Base-by-base conservation (phyloP, 2,329 filamentous ascomycete genomes). In the Kalmusia sp. region DNA sequence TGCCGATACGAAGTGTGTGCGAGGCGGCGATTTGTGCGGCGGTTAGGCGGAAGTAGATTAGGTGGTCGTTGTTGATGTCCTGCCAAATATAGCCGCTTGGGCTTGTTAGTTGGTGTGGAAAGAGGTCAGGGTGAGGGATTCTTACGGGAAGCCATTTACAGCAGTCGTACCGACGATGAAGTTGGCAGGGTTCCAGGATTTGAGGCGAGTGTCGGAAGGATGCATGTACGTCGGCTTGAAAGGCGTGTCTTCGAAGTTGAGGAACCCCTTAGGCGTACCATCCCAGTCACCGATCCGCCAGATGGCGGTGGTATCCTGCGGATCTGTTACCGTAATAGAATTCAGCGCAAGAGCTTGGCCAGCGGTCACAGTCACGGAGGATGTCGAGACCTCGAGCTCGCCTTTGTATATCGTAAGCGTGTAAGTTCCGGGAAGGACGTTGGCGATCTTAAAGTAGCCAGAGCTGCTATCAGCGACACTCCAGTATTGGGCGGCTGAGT, bases 251-350 rank as follows among this genome's bases (percentile, higher is more conserved):
- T 63, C 72, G 11, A 75, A 65, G 49, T 89, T 88, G 61, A 80
- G 81, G 76, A 89, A 86, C 15, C 84, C 85, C 8, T 59, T 63
- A 3, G 62, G 59, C 67, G 84, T 80, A 33, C 86, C 85, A 59
- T 89, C 86, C 74, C 83, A 87, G 27, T 84, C 79, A 19, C 86
- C 86, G 38, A 88, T 86, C 63, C 83, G 82, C 76, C 82, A 88
- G 38, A 88, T 74, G n/a, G 54, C 58, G 1, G 60, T n/a, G 0
- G 80, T 82, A 1, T 75, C 81, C 34, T 78, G 77, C 4, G 80
- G 77, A 11, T 75, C 71, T 6, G 77, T 77, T n/a, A 63, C 74
- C 37, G 78, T 80, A 8, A 80, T 77, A 35, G 85, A 84, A 61
- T 80, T 77, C 46, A 76, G 74, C 4, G 73, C 77, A 0, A 74